Percentiles rank a stretch among this genome's conserved stretches.
These are phyloP conservation scores for Conoideocrella luteorostrata DNA, from an alignment of 2,329 filamentous ascomycete species.

Conservation along the genomic window DNA sequence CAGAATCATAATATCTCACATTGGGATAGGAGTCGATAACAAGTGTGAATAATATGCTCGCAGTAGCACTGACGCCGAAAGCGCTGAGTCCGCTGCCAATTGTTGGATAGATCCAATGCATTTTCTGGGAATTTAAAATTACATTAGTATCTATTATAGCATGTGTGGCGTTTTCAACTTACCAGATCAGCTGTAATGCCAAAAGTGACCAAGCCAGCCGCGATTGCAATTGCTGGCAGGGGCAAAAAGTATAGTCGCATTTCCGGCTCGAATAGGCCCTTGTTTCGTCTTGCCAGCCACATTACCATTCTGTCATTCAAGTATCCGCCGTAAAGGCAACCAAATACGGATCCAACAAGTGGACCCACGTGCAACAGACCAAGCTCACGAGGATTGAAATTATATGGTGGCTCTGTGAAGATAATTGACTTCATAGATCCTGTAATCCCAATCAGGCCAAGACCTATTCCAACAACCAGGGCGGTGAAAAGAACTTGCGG, in stretches of 20 bases:
- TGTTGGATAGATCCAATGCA: conserved; percentile 36
- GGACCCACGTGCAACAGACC: conserved; percentile 24
- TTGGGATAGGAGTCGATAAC: conserved; percentile 28
- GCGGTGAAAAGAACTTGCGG: conserved; percentile 33
- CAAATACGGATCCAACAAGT: conserved; percentile 32
- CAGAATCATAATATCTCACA: conserved; percentile 7
- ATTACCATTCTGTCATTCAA: conserved; percentile 32
- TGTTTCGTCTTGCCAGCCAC: conserved; percentile 29
- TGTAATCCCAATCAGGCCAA: conserved; percentile 28
- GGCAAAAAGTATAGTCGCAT: conserved; percentile 30
- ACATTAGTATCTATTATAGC: too few species aligned
- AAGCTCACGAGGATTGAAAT: conserved; percentile 18
- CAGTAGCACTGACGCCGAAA: conserved; percentile 31
- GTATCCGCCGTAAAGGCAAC: conserved; percentile 31
- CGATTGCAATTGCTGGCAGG: conserved; percentile 25
- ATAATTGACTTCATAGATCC: conserved; percentile 25
- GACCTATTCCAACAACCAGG: conserved; percentile 30
- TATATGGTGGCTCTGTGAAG: conserved; percentile 28
- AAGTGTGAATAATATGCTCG: conserved; percentile 28
- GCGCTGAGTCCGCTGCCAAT: conserved; percentile 30
- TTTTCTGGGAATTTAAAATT: conserved; percentile 27
- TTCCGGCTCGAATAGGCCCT: conserved; percentile 37
- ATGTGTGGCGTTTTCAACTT: too few species aligned
- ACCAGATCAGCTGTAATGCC: conserved; percentile 29
- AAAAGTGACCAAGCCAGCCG: conserved; percentile 33